phyloP scores from a whole-genome alignment of 1,139 yeast genomes.

The Blastobotrys arbuscula region DNA sequence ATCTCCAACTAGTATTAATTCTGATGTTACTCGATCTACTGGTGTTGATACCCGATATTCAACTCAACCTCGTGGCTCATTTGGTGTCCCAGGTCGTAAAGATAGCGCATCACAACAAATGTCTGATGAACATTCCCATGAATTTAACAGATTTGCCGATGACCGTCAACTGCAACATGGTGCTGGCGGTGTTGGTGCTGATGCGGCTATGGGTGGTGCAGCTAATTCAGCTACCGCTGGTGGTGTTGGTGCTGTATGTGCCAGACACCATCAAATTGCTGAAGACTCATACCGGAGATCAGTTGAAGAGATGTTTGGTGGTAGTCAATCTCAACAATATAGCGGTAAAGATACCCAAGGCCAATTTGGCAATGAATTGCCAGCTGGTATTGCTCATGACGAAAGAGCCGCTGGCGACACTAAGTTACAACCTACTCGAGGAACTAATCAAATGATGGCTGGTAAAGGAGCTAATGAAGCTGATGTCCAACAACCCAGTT shows the following conservation, averaged over 20 bases:
- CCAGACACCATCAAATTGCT: background rate
- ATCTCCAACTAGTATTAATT: too few relatives aligned
- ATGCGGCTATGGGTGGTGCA: background rate
- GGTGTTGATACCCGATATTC: background rate
- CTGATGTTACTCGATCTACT: background rate
- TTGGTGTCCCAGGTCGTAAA: constrained; percentile 1
- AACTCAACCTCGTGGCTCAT: background rate
- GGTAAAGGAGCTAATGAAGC: background rate
- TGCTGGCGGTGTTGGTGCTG: background rate
- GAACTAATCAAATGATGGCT: background rate
- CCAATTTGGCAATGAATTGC: background rate
- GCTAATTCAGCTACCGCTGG: background rate
- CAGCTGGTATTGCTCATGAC: background rate
- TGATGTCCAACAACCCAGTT: background rate
- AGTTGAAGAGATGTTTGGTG: background rate
- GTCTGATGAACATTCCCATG: background rate
- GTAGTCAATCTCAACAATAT: background rate
- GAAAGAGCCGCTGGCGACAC: background rate
- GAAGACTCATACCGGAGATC: background rate
- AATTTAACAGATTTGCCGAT: constrained; percentile 1
- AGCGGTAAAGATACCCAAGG: background rate
- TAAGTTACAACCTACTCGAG: background rate
- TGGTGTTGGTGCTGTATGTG: background rate
- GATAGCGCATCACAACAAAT: background rate
- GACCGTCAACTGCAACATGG: background rate